phyloP scores from a whole-genome alignment of 495 filamentous ascomycete species.

The Aspergillus campestris region DNA sequence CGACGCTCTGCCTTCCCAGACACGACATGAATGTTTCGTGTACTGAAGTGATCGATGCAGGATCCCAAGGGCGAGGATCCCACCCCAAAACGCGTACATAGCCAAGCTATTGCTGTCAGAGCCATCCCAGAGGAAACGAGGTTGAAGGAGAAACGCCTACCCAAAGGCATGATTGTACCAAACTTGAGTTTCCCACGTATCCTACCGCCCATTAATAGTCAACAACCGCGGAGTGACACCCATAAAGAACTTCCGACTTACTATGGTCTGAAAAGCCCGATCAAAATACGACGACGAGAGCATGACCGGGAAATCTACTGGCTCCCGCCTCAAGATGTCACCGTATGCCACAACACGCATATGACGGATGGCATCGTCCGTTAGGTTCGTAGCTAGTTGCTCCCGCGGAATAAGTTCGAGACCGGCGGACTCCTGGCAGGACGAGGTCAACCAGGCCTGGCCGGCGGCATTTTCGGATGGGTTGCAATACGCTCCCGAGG shows the following conservation, averaged over 20 bases:
- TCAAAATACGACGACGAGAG: slow-evolving; percentile 23
- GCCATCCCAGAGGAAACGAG: neutral
- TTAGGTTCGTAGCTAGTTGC: slow-evolving; percentile 28
- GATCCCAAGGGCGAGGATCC: slow-evolving; percentile 19
- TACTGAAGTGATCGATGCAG: slow-evolving; percentile 14
- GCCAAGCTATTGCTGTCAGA: slow-evolving; percentile 2
- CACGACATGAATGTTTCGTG: neutral
- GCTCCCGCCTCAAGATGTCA: slow-evolving; percentile 16
- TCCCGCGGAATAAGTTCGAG: slow-evolving; percentile 23
- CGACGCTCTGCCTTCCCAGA: neutral
- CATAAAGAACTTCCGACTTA: slow-evolving; percentile 4
- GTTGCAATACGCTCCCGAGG: slow-evolving; percentile 25
- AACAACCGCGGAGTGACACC: too few species aligned
- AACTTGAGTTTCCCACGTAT: slow-evolving; percentile 26
- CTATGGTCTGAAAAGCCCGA: slow-evolving; percentile 27
- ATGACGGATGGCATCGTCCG: slow-evolving; percentile 22
- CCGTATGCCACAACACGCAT: slow-evolving; percentile 26
- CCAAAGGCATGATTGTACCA: slow-evolving; percentile 33
- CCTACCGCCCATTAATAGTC: slow-evolving; percentile 6
- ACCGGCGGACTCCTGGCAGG: slow-evolving; percentile 21
- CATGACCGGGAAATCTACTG: slow-evolving; percentile 18
- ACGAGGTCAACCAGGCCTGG: slow-evolving; percentile 13
- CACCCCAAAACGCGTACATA: slow-evolving; percentile 30
- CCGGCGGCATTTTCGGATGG: slow-evolving; percentile 20
- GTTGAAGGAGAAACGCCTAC: slow-evolving; percentile 8